Conservation (phyloP, 345 rosid genomes). For the Populus alba region DNA sequence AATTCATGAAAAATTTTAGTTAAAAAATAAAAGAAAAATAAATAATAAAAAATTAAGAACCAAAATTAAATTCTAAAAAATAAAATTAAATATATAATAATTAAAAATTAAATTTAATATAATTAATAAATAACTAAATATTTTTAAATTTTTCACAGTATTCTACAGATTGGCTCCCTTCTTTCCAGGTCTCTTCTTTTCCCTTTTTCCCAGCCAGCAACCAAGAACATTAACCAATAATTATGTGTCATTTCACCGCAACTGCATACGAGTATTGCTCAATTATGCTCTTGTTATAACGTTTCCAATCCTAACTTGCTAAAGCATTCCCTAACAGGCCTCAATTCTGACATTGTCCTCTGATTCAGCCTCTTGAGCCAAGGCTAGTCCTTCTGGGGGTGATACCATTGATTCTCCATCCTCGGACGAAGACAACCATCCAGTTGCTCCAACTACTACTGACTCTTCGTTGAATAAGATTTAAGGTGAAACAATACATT, state of each 20-base stretch:
- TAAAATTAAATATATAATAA: too few species aligned
- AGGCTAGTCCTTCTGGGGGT: conserved; percentile 35
- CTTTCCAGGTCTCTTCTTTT: conserved; percentile 49
- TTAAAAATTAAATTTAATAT: too few species aligned
- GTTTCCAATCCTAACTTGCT: neutral
- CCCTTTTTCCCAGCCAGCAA: neutral
- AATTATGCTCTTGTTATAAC: neutral
- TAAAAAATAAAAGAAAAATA: too few species aligned
- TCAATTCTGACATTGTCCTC: conserved; percentile 57
- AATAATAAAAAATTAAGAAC: too few species aligned
- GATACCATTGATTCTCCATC: conserved; percentile 29
- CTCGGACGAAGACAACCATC: conserved; percentile 18
- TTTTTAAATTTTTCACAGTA: neutral
- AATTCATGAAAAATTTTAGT: too few species aligned
- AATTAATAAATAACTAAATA: too few species aligned
- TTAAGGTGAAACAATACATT: conserved; percentile 29
- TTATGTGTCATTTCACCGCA: neutral
- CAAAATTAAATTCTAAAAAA: too few species aligned
- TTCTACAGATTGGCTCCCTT: conserved; percentile 82
- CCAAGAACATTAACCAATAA: neutral
- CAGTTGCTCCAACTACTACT: conserved; percentile 21
- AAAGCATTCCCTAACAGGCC: conserved; percentile 41
- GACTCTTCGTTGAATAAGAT: conserved; percentile 19
- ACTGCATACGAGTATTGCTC: too few species aligned
- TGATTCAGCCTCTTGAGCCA: conserved; percentile 48